A percentile compares a stretch with the other conserved stretches of the same genome.
Conservation (phyloP, 495 filamentous ascomycete genomes). For the Penicillium dipodomyicola region DNA sequence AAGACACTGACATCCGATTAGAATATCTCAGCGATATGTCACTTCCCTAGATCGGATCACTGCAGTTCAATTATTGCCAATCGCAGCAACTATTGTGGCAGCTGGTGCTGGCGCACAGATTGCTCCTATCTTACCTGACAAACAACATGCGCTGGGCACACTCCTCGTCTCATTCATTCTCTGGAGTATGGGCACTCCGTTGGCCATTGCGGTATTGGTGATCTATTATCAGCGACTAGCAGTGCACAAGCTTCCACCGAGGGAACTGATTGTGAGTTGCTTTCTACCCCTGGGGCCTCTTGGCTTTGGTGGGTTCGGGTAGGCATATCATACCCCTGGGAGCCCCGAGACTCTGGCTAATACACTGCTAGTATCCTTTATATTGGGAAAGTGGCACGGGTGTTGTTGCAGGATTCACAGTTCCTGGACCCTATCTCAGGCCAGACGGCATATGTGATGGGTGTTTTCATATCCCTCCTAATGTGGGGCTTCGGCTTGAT, state of each 20-base stretch:
- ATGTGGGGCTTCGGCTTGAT: conserved; percentile 52
- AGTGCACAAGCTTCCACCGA: conserved; percentile 43
- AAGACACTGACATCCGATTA: conserved; percentile 3
- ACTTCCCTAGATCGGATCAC: conserved; percentile 43
- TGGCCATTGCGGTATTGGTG: conserved; percentile 43
- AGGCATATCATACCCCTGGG: conserved; percentile 1
- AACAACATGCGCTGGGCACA: conserved; percentile 36
- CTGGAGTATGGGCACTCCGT: conserved; percentile 45
- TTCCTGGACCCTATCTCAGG: conserved; percentile 33
- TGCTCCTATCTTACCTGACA: conserved; percentile 29
- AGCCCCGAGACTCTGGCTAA: not conserved
- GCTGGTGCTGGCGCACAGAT: conserved; percentile 42
- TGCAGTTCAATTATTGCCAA: conserved; percentile 46
- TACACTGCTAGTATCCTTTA: conserved; percentile 31
- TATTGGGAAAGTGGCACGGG: conserved; percentile 43
- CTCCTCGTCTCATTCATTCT: conserved; percentile 44
- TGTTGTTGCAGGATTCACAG: conserved; percentile 27
- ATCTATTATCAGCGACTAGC: conserved; percentile 51
- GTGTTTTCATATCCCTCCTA: conserved; percentile 40
- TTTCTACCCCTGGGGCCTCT: conserved; percentile 50
- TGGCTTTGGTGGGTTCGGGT: conserved; percentile 47
- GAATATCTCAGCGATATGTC: conserved; percentile 40
- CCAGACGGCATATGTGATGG: conserved; percentile 40
- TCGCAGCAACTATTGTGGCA: conserved; percentile 48
- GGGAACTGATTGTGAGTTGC: conserved; percentile 45